Evolutionary conservation across 2,329 filamentous ascomycete genomes (phyloP).

Genomic region (Penicillium sp.): DNA sequence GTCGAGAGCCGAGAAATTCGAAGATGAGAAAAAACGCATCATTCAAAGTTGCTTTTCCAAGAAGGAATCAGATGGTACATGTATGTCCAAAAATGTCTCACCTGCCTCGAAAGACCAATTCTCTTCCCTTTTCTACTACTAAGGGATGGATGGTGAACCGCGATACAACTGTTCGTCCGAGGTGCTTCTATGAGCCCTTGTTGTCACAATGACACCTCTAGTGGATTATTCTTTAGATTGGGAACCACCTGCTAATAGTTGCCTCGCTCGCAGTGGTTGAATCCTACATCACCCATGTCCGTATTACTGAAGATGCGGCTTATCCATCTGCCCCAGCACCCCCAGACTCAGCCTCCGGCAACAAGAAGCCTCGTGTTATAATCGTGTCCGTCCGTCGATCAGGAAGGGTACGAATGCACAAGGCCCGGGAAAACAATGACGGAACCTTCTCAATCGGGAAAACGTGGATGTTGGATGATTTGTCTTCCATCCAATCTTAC

Average conservation of each 20-base stretch:
- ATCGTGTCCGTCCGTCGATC: slow-evolving; percentile 90
- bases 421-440: slow-evolving; percentile 90
- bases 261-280: slow-evolving; percentile 57
- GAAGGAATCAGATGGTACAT: slow-evolving; percentile 75
- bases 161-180: slow-evolving; percentile 3
- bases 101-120: slow-evolving; percentile 3
- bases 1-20: slow-evolving; percentile 72
- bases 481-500: slow-evolving; percentile 77
- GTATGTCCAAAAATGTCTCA: slow-evolving; percentile 50
- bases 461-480: slow-evolving; percentile 93
- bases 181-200: not conserved
- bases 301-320: slow-evolving; percentile 77
- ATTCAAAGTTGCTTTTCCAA: slow-evolving; percentile 92
- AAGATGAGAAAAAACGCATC: slow-evolving; percentile 93
- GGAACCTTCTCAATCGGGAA: slow-evolving; percentile 96
- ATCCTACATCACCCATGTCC: slow-evolving; percentile 96
- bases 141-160: slow-evolving; percentile 5
- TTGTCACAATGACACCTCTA: not conserved
- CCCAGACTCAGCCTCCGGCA: slow-evolving; percentile 63
- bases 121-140: slow-evolving; percentile 8
- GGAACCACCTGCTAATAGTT: slow-evolving; percentile 20
- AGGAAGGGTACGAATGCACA: slow-evolving; percentile 89
- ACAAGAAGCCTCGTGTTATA: slow-evolving; percentile 84
- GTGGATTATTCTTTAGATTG: too few species aligned
- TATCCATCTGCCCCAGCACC: slow-evolving; percentile 81